These are phyloP conservation scores for Gymnopilus dilepis DNA, from an alignment of 768 basidiomycete genomes.

Conservation along the genomic window DNA sequence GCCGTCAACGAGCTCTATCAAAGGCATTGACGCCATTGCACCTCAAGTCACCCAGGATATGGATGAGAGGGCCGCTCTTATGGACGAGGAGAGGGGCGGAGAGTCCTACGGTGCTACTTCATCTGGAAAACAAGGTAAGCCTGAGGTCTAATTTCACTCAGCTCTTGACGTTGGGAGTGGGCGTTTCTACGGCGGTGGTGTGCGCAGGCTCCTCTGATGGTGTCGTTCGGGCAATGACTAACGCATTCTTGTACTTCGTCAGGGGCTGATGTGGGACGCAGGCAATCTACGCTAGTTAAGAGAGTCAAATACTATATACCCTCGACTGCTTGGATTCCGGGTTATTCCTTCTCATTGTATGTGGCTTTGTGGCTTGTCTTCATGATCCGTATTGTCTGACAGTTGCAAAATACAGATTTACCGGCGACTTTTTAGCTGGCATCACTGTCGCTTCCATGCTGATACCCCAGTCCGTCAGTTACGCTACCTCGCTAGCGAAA, in stretches of 20 bases:
- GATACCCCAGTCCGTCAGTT: constrained; percentile 89
- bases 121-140: constrained; percentile 30
- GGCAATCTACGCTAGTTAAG: constrained; percentile 44
- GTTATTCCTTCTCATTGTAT: constrained; percentile 71
- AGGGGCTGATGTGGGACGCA: constrained; percentile 23
- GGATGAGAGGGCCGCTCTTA: constrained; percentile 39
- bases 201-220: not conserved
- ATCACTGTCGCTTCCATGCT: constrained; percentile 85
- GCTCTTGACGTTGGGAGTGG: too few relatives aligned
- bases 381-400: not conserved
- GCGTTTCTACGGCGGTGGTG: not conserved
- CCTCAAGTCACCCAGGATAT: constrained; percentile 16
- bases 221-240: not conserved
- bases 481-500: constrained; percentile 87
- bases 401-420: constrained; percentile 32
- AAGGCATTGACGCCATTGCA: constrained; percentile 38
- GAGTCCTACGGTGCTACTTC: constrained; percentile 34
- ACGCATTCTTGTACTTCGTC: not conserved
- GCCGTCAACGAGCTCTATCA: constrained; percentile 39
- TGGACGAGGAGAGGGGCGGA: constrained; percentile 35
- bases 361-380: constrained; percentile 40
- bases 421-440: constrained; percentile 79
- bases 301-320: constrained; percentile 78
- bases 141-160: constrained; percentile 9
- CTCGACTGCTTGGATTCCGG: constrained; percentile 78